Evolutionary conservation across 306 rosid species (phyloP).

Genomic region (Rosa persica): DNA sequence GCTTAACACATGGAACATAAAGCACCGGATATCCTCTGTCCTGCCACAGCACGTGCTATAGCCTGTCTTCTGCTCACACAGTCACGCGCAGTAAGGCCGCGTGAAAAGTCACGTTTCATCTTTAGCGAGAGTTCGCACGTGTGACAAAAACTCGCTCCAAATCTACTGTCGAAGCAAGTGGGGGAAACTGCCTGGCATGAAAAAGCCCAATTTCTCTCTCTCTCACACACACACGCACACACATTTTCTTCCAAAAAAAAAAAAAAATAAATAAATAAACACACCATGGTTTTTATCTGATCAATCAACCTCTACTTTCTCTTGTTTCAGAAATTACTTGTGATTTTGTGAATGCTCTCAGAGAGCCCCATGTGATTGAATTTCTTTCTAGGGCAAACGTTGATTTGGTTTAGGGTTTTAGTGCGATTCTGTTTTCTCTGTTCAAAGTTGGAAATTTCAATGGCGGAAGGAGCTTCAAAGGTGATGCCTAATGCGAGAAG

Average conservation of each 20-base stretch:
- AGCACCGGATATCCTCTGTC: background rate
- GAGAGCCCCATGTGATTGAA: background rate
- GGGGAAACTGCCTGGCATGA: background rate
- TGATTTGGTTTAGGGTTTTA: background rate
- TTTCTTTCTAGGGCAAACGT: constrained; percentile 13
- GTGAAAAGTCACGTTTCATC: background rate
- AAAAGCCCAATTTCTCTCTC: background rate
- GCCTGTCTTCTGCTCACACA: background rate
- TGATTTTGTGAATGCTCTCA: background rate
- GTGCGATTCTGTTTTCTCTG: background rate
- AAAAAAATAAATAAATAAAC: too few relatives aligned
- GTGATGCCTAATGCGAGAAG: constrained; percentile 46
- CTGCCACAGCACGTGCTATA: background rate
- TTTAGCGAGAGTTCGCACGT: background rate
- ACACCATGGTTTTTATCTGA: background rate
- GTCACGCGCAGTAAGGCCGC: background rate
- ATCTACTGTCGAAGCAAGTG: background rate
- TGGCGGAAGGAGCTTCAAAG: constrained; percentile 47
- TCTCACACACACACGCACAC: too few relatives aligned
- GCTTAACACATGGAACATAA: background rate
- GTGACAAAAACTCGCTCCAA: background rate
- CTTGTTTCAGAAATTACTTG: background rate
- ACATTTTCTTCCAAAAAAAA: too few relatives aligned
- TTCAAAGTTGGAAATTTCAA: constrained; percentile 14
- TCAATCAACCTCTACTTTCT: too few relatives aligned